These are phyloP conservation scores for Cladosporium sp. DNA, from an alignment of 2,329 filamentous ascomycete species.

Conservation along the genomic window DNA sequence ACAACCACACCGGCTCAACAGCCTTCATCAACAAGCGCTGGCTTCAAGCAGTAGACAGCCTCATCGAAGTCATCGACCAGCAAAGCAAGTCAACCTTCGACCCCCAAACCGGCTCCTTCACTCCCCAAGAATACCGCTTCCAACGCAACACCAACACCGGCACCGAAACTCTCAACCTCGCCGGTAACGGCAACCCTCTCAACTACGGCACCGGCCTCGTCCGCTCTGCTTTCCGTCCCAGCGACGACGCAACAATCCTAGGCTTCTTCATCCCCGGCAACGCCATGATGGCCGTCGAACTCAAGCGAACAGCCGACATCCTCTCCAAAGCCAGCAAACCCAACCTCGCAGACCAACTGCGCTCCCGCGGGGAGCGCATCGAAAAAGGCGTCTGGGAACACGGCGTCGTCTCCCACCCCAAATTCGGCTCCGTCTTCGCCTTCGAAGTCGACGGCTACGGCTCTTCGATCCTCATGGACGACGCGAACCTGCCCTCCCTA, in stretches of 20 bases:
- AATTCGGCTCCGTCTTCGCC: constrained; percentile 75
- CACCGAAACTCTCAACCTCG: constrained; percentile 83
- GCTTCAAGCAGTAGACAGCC: constrained; percentile 69
- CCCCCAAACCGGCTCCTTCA: constrained; percentile 58
- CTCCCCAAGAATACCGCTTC: constrained; percentile 80
- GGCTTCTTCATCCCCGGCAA: constrained; percentile 95
- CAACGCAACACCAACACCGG: constrained; percentile 73
- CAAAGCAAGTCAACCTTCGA: constrained; percentile 82
- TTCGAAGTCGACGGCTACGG: constrained; percentile 88
- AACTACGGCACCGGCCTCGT: constrained; percentile 79
- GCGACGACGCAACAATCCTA: constrained; percentile 89
- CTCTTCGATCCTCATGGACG: constrained; percentile 78
- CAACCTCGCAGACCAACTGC: constrained; percentile 45
- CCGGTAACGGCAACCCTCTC: constrained; percentile 85
- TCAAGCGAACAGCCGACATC: constrained; percentile 68
- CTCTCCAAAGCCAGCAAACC: constrained; percentile 59
- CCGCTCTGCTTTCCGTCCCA: constrained; percentile 87
- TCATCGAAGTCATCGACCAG: constrained; percentile 69
- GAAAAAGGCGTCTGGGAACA: constrained; percentile 77
- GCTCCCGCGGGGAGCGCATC: constrained; percentile 61
- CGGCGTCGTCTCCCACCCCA: constrained; percentile 71
- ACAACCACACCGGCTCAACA: constrained; percentile 70
- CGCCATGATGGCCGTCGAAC: constrained; percentile 90
- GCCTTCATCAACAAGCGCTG: constrained; percentile 77
- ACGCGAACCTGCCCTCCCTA: constrained; percentile 80